phyloP scores from a whole-genome alignment of 495 filamentous ascomycete genomes.

The Penicillium soppii region DNA sequence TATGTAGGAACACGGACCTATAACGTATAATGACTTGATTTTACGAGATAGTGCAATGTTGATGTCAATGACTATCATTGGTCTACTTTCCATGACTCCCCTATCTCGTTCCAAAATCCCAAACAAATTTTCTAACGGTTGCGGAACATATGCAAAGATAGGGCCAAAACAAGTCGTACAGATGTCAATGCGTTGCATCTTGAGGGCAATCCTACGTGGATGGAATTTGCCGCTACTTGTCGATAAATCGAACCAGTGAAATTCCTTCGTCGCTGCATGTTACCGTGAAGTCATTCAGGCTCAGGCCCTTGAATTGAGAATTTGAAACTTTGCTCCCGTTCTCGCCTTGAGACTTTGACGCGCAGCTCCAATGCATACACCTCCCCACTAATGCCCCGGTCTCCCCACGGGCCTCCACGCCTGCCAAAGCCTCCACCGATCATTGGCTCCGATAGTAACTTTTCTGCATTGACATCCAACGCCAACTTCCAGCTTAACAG shows the following conservation, averaged over 20 bases:
- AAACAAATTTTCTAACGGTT: too few species aligned
- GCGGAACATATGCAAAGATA: too few species aligned
- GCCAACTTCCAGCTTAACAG: neutral
- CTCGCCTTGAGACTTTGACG: too few species aligned
- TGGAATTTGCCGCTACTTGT: neutral
- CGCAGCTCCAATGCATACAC: neutral
- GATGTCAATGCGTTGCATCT: constrained; percentile 22
- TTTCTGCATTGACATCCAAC: neutral
- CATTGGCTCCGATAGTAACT: constrained; percentile 1
- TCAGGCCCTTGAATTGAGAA: neutral
- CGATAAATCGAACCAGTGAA: constrained; percentile 13
- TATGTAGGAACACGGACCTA: too few species aligned
- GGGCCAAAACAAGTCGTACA: constrained; percentile 5
- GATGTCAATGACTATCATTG: too few species aligned
- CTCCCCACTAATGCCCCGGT: neutral
- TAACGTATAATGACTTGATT: too few species aligned
- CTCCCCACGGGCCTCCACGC: constrained; percentile 7
- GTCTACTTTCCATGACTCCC: too few species aligned
- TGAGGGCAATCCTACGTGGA: neutral
- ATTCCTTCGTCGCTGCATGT: constrained; percentile 18
- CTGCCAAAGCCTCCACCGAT: neutral
- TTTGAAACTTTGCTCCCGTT: neutral
- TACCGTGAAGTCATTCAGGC: constrained; percentile 6
- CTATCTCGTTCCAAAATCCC: too few species aligned
- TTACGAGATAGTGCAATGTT: too few species aligned